Conservation (phyloP, 768 basidiomycete genomes). For the Nevesoporus exiguus region DNA sequence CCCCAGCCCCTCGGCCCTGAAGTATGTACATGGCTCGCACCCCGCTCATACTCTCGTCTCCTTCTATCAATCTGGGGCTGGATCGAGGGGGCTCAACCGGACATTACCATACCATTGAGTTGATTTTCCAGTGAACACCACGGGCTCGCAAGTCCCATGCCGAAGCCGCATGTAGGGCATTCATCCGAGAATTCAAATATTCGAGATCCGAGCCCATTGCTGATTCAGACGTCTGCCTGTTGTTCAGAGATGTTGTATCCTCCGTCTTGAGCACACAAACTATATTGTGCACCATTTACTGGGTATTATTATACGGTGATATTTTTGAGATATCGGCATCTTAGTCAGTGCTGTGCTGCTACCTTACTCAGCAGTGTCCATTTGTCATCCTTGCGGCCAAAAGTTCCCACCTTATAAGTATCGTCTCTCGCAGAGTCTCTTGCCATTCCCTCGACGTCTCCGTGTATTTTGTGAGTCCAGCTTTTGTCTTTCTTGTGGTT, state of each 20-base stretch:
- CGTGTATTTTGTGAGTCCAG: slow-evolving; percentile 23
- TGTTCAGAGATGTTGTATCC: no score
- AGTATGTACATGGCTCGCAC: no score
- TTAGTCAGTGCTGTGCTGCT: neutral
- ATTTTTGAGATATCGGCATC: no score
- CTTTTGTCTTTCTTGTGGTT: neutral
- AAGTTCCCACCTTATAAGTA: slow-evolving; percentile 25
- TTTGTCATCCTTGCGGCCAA: slow-evolving; percentile 16
- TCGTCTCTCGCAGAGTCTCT: neutral
- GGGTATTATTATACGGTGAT: no score
- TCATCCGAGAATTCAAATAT: neutral
- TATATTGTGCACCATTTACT: no score
- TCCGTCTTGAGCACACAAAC: no score
- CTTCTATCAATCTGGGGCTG: neutral
- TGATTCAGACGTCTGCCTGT: neutral
- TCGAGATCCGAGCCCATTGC: neutral
- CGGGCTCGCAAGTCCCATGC: neutral
- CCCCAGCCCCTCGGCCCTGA: no score
- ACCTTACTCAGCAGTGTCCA: slow-evolving; percentile 18
- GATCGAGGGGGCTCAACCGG: neutral
- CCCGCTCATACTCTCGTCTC: no score
- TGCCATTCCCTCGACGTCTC: slow-evolving; percentile 5
- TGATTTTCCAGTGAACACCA: neutral
- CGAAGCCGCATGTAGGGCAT: neutral
- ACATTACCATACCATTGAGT: neutral